A percentile compares a stretch with the other conserved stretches of the same genome.
Evolutionary conservation across 805 yeast species (phyloP).

Genomic region (Lachancea sp.): DNA sequence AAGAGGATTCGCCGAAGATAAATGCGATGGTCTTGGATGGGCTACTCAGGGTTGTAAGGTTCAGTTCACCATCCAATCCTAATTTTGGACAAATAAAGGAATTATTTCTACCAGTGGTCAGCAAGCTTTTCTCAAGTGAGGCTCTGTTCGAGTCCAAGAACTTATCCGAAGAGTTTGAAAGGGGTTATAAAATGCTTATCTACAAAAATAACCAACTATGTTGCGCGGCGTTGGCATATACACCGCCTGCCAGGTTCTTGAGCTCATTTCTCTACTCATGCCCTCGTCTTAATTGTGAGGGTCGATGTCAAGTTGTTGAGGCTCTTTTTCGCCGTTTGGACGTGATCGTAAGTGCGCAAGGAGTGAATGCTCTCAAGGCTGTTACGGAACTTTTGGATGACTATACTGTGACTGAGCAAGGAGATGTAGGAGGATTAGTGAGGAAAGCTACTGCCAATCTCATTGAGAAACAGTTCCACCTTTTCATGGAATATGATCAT

Average conservation of each 20-base stretch:
- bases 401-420: constrained; percentile 71
- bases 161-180: neutral
- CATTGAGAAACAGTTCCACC: constrained; percentile 29
- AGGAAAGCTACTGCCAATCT: constrained; percentile 46
- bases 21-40: neutral
- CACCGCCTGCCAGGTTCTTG: constrained; percentile 1
- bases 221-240: constrained; percentile 7
- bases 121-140: neutral
- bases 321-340: constrained; percentile 17
- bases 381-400: constrained; percentile 51
- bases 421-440: constrained; percentile 85
- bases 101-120: constrained; percentile 1
- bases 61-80: neutral
- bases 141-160: neutral
- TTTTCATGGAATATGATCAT: constrained; percentile 2
- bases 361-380: constrained; percentile 8
- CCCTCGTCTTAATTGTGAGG: constrained; percentile 6
- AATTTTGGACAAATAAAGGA: neutral
- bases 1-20: neutral
- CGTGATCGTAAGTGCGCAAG: neutral
- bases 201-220: constrained; percentile 7
- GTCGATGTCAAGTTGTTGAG: constrained; percentile 17
- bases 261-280: neutral
- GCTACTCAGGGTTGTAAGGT: neutral
- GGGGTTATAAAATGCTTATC: neutral